Percentiles rank a stretch among this genome's conserved stretches.
Evolutionary conservation across 306 rosid genomes (phyloP).

Genomic region (Cucurbita pepo): DNA sequence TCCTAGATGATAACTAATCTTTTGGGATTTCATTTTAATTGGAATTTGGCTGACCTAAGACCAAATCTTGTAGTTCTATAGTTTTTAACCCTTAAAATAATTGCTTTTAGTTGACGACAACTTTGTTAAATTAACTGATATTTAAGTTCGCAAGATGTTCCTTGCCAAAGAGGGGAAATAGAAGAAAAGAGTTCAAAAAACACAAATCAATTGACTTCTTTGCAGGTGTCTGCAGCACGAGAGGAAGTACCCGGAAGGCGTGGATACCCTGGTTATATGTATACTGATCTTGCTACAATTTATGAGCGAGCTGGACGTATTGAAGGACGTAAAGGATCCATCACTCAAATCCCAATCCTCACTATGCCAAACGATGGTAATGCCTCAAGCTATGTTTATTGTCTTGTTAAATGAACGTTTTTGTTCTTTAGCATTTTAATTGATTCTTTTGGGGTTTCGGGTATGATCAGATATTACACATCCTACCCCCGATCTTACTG

Average conservation of each 20-base stretch:
- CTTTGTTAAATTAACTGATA: background rate
- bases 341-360: constrained; percentile 93
- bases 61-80: background rate
- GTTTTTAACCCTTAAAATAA: background rate
- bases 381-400: background rate
- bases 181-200: background rate
- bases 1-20: background rate
- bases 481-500: constrained; percentile 98
- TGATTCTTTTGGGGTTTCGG: background rate
- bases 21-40: background rate
- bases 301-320: constrained; percentile 99
- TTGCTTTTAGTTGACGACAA: background rate
- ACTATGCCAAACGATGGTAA: constrained; percentile 99
- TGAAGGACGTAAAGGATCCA: constrained; percentile 98
- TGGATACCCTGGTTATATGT: constrained; percentile 99
- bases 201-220: background rate
- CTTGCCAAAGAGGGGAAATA: background rate
- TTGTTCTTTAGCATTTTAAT: background rate
- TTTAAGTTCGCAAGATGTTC: background rate
- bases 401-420: constrained; percentile 6
- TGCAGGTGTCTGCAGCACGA: constrained; percentile 98
- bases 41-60: background rate
- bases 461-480: constrained; percentile 75
- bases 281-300: constrained; percentile 97
- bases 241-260: constrained; percentile 99